Evolutionary conservation across 306 rosid genomes (phyloP).

Genomic region (Trifolium dubium): DNA sequence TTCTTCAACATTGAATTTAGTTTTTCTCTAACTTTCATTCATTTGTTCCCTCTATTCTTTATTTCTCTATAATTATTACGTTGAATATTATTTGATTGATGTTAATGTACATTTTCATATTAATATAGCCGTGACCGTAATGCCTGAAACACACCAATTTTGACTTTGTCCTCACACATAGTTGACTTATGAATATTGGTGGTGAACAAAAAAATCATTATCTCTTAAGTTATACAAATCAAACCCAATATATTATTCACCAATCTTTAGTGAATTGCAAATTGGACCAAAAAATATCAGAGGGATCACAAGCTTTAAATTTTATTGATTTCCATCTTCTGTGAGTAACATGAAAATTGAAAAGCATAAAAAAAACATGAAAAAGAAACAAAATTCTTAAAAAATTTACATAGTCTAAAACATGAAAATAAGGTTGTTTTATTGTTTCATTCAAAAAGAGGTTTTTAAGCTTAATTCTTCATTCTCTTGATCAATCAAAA

Average conservation of each 20-base stretch:
- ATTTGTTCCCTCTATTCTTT: no score
- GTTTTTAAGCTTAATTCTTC: background rate
- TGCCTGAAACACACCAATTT: constrained; percentile 32
- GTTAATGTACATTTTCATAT: background rate
- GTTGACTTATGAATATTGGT: constrained; percentile 11
- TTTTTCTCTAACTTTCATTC: background rate
- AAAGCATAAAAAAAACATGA: background rate
- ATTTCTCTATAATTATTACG: background rate
- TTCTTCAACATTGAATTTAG: constrained; percentile 11
- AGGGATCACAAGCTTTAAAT: constrained; percentile 26
- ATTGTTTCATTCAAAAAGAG: constrained; percentile 13
- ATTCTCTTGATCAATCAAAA: constrained; percentile 34
- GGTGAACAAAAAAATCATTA: background rate
- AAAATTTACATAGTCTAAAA: constrained; percentile 30
- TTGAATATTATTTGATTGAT: constrained; percentile 1
- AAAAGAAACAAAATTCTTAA: background rate
- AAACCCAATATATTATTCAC: background rate
- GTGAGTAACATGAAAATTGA: background rate
- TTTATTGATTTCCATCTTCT: constrained; percentile 20
- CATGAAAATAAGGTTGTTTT: constrained; percentile 15
- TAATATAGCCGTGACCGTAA: background rate
- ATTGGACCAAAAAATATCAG: background rate
- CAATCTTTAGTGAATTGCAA: background rate
- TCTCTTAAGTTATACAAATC: background rate
- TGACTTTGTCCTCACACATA: background rate